phyloP scores from a whole-genome alignment of 2,329 filamentous ascomycete species.

The Apiospora saccharicola region DNA sequence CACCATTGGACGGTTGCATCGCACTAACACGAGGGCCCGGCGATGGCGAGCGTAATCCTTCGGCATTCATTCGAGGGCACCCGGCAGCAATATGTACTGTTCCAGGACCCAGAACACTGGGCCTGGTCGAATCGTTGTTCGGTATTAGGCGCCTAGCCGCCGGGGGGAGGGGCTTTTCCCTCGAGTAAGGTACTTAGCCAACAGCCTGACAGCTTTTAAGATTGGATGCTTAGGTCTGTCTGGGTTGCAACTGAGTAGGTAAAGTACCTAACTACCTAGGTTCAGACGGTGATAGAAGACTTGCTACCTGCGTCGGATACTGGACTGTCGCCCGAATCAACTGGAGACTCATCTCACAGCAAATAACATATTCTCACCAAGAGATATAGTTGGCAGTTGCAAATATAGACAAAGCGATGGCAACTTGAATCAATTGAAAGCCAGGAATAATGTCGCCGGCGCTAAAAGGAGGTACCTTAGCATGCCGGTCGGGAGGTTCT shows the following conservation, averaged over 20 bases:
- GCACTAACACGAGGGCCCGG: background rate
- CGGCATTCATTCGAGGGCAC: constrained; percentile 12
- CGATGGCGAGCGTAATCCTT: background rate
- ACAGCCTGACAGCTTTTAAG: no score
- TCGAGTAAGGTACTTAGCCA: no score
- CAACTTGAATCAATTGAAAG: background rate
- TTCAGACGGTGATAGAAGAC: no score
- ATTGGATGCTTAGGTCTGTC: no score
- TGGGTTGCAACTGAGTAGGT: no score
- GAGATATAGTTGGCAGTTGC: background rate
- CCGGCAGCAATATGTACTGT: constrained; percentile 1
- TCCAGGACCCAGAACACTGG: constrained; percentile 10
- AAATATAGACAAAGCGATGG: background rate
- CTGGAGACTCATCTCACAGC: background rate
- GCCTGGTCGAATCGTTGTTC: background rate
- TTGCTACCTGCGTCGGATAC: no score
- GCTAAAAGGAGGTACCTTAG: background rate
- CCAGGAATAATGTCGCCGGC: background rate
- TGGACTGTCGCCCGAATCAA: background rate
- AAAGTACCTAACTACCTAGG: no score
- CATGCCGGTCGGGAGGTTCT: background rate
- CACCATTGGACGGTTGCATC: background rate
- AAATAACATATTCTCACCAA: background rate
- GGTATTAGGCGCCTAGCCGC: constrained; percentile 17
- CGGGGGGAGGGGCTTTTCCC: background rate